Evolutionary conservation across 2,329 filamentous ascomycete genomes (phyloP).

Genomic region (Trichoderma semiorbis): DNA sequence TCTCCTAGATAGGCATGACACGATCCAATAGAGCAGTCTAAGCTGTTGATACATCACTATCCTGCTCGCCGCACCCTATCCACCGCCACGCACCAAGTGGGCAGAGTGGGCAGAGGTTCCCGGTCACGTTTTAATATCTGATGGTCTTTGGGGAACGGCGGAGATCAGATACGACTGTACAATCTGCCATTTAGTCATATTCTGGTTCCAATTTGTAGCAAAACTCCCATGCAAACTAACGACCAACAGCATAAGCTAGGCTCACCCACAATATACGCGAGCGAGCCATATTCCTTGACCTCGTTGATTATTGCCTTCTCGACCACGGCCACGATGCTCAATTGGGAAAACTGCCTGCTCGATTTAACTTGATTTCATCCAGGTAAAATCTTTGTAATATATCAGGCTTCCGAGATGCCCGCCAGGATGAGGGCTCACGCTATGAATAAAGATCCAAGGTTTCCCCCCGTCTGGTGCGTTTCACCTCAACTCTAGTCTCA

Average conservation of each 20-base stretch:
- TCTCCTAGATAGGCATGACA: background rate
- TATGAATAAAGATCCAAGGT: background rate
- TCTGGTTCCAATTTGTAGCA: background rate
- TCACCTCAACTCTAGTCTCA: background rate
- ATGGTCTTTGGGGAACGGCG: background rate
- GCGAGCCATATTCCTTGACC: background rate
- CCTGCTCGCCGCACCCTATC: background rate
- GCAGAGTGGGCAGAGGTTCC: background rate
- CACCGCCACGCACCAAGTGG: slow-evolving; percentile 4
- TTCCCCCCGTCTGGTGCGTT: slow-evolving; percentile 3
- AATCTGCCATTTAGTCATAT: background rate
- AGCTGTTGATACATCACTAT: background rate
- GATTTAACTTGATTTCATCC: background rate
- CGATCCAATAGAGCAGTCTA: background rate
- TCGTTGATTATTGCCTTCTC: background rate
- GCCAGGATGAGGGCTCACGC: background rate
- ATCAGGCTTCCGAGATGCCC: background rate
- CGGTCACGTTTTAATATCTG: background rate
- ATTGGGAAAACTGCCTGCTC: background rate
- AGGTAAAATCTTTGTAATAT: background rate
- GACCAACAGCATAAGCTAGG: background rate
- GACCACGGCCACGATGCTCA: background rate
- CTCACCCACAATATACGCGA: background rate
- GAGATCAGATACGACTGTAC: background rate
- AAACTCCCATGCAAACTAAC: background rate